Evolutionary conservation across 257 asterid genomes (phyloP).

Genomic region (Ajuga chamaepitys): DNA sequence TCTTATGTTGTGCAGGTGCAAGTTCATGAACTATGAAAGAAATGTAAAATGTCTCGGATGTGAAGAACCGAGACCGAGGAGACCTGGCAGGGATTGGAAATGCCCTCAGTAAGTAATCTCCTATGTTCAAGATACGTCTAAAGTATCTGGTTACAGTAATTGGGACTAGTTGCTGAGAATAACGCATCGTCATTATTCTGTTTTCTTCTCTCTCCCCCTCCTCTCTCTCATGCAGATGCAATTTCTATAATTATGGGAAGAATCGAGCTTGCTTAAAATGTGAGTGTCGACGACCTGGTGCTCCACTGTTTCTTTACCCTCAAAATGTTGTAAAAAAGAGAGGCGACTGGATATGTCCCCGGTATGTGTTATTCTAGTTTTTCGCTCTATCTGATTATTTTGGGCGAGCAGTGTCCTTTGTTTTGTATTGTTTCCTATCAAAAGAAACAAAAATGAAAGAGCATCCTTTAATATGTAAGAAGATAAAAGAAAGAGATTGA

Average conservation of each 20-base stretch:
- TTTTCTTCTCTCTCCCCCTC: background rate
- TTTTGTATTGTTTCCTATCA: no score
- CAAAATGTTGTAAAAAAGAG: slow-evolving; percentile 12
- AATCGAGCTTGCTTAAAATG: slow-evolving; percentile 78
- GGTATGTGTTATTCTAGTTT: no score
- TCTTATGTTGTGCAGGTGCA: slow-evolving; percentile 59
- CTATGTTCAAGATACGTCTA: background rate
- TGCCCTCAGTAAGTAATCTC: slow-evolving; percentile 72
- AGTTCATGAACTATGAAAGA: slow-evolving; percentile 91
- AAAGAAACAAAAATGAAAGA: no score
- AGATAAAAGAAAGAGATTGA: no score
- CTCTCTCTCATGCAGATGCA: slow-evolving; percentile 43
- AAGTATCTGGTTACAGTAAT: background rate
- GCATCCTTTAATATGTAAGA: no score
- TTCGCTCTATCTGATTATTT: no score
- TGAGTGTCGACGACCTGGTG: slow-evolving; percentile 56
- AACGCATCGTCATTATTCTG: background rate
- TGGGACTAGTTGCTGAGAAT: slow-evolving; percentile 3
- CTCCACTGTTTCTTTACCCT: slow-evolving; percentile 28
- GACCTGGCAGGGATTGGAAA: slow-evolving; percentile 90
- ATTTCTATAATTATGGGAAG: slow-evolving; percentile 72
- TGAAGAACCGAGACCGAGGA: slow-evolving; percentile 70
- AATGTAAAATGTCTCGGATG: slow-evolving; percentile 82
- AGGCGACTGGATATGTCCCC: no score
- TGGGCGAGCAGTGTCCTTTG: no score